Evolutionary conservation across 2,329 filamentous ascomycete genomes (phyloP).

Genomic region (Diaporthe vexans): DNA sequence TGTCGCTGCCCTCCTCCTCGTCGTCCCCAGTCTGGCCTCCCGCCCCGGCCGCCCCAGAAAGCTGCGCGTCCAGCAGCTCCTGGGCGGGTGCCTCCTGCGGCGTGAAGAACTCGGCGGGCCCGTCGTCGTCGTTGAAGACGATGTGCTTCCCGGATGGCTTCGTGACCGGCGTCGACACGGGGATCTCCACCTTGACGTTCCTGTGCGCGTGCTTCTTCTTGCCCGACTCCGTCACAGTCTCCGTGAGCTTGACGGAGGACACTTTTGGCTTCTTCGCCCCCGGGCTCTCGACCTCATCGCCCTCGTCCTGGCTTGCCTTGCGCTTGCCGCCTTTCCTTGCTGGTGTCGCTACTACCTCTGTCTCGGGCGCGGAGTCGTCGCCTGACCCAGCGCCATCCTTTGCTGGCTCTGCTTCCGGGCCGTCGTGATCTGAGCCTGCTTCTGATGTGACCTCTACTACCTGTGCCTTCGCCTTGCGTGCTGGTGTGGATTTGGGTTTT

Average conservation of each 20-base stretch:
- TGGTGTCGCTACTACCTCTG: slow-evolving; percentile 22
- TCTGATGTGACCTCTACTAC: slow-evolving; percentile 12
- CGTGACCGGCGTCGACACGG: slow-evolving; percentile 44
- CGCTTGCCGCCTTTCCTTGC: slow-evolving; percentile 36
- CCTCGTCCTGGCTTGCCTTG: slow-evolving; percentile 30
- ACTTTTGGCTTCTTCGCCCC: slow-evolving; percentile 44
- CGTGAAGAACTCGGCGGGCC: slow-evolving; percentile 49
- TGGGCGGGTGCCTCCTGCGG: slow-evolving; percentile 47
- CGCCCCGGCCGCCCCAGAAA: slow-evolving; percentile 38
- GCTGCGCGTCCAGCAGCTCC: slow-evolving; percentile 44
- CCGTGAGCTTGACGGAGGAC: slow-evolving; percentile 44
- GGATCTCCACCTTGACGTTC: slow-evolving; percentile 43
- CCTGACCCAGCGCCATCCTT: slow-evolving; percentile 35
- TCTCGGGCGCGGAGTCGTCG: slow-evolving; percentile 1
- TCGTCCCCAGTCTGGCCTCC: slow-evolving; percentile 41
- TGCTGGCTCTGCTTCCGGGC: slow-evolving; percentile 29
- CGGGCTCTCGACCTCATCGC: slow-evolving; percentile 5
- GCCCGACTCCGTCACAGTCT: slow-evolving; percentile 34
- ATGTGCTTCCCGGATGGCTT: slow-evolving; percentile 46
- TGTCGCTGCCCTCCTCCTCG: slow-evolving; percentile 45
- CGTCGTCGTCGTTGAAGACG: slow-evolving; percentile 49
- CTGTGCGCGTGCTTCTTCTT: slow-evolving; percentile 40
- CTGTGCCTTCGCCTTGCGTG: slow-evolving; percentile 30
- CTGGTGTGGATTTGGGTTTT: slow-evolving; percentile 28
- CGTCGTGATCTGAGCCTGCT: slow-evolving; percentile 11